Conservation (phyloP, 768 basidiomycete genomes). For the Amanita muscaria region DNA sequence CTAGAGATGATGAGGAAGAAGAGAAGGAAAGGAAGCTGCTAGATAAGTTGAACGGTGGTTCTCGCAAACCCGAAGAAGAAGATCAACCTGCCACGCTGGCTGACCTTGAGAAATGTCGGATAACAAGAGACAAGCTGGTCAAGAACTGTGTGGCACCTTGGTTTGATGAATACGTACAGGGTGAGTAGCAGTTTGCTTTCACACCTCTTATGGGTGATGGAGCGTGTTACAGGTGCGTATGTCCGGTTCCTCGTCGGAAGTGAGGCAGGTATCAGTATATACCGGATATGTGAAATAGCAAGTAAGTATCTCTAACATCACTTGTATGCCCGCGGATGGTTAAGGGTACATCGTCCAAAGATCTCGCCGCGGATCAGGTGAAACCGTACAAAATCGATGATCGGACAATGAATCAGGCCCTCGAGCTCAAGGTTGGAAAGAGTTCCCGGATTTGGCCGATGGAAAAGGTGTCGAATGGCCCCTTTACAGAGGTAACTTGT, state of each 20-base stretch:
- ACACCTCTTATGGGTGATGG: slow-evolving; percentile 7
- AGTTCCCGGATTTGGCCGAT: slow-evolving; percentile 55
- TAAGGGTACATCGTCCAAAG: slow-evolving; percentile 20
- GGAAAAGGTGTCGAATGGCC: slow-evolving; percentile 80
- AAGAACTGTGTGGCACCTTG: slow-evolving; percentile 69
- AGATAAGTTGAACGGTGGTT: slow-evolving; percentile 13
- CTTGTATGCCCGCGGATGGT: slow-evolving; percentile 5
- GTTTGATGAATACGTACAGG: slow-evolving; percentile 79
- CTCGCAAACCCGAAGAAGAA: slow-evolving; percentile 27
- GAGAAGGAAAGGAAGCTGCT: slow-evolving; percentile 48
- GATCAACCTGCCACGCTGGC: slow-evolving; percentile 44
- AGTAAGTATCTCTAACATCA: slow-evolving; percentile 38
- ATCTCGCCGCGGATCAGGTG: slow-evolving; percentile 39
- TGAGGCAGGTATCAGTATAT: slow-evolving; percentile 50
- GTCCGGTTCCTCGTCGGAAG: slow-evolving; percentile 76
- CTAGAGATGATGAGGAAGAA: slow-evolving; percentile 65
- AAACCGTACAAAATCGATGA: slow-evolving; percentile 72
- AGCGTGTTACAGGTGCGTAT: slow-evolving; percentile 53
- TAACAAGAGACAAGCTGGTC: slow-evolving; percentile 65
- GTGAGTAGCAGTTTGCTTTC: slow-evolving; percentile 29
- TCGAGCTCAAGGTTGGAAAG: slow-evolving; percentile 75
- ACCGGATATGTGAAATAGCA: slow-evolving; percentile 74
- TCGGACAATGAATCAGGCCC: slow-evolving; percentile 48
- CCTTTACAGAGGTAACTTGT: slow-evolving; percentile 49
- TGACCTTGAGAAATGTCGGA: slow-evolving; percentile 51